Evolutionary conservation across 129 eudicot species (phyloP), one percentile per base, ranked within the genome.

Genomic region (Deinandra increscens): DNA sequence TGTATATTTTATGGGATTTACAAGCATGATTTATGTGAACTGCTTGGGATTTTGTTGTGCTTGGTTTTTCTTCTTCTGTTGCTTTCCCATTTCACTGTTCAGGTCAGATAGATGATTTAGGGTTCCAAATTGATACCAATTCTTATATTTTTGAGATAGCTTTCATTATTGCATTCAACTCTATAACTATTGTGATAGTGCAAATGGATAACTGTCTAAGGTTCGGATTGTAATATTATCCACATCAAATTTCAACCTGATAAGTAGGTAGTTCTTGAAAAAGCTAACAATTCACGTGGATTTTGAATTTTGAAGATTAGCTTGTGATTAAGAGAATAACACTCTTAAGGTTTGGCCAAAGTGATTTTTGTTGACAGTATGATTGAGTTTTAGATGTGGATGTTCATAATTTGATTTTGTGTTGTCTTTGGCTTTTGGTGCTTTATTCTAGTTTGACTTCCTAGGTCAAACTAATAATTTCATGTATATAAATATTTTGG

Each of bases 21-120:
- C 26, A 14, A 20, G 6, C 17, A 50, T 50, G 7, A 18, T 50
- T 17, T 50, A 7, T 51, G 11, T 51, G 58, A 51, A 19, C 12
- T 51, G 58, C 10, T 19, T 51, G n/a, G 34, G 6, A 20, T 53
- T 53, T 54, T 33, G 64, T 38, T 62, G 26, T 2, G 6, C 19
- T 19, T 2, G 60, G 60, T 54, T 54, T 4, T 54, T 54, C 7
- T 55, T 4, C 7, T 9, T 20, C 7, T 20, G 4, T 10, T 54
- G n/a, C 2, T 68, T 68, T 55, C 11, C 45, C n/a, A 12, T 68
- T 68, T 49, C 61, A 68, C 61, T 68, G 49, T 50, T 49, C 20
- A 49, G 61, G 62, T 33, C 19, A 50, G 34, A 65, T 26, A 2
- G 37, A 12, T 56, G 58, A 38, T 5, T 41, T 69, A 19, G 7